Base-by-base conservation (phyloP, 1,284 basidiomycete species). In the Ganoderma boninense region DNA sequence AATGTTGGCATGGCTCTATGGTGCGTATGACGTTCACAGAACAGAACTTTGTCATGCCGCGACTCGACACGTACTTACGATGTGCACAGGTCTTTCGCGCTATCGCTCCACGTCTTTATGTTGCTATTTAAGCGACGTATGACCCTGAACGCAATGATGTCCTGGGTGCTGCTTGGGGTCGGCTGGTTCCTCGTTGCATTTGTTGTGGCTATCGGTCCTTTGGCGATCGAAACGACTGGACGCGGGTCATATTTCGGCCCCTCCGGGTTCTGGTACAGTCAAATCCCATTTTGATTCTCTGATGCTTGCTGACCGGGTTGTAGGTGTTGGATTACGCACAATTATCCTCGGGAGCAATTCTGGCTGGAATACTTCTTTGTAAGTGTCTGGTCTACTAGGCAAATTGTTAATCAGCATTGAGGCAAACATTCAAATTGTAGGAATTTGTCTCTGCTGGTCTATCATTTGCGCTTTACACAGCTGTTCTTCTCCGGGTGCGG, bases 301-400 rank as follows among this genome's bases (percentile, higher is more conserved):
- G 52, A 18, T 35, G 29, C 7, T 23, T 18, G 20, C 62, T 64
- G 13, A 64, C 20, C 14, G 54, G 29, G 56, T n/a, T 11, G 11
- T 16, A 82, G 85, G 83, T 87, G 86, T 69, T 87, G 86, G 85
- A 86, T 88, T 38, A 85, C 86, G 7, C 68, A 77, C 11, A 73
- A 75, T 8, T 88, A 88, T 74, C 81, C 82, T 6, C 42, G 66
- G 18, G 83, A 82, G 60, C 85, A 84, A 67, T 79, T 80, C 20
- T 82, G 80, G 63, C 71, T 87, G 40, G 86, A 87, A 73, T 87
- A 87, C 72, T 84, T 87, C 77, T 80, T 86, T 38, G 86, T 87
- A 62, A 49, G 68, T 62, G 1, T 26, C 32, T 3, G 6, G 14
- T 44, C 42, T 43, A 10, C 35, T 20, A 40, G 7, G n/a, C 23